Percentiles rank a stretch among this genome's conserved stretches.
Conservation (phyloP, 1,139 yeast species). For the Cylindricascospora bacillispora region DNA sequence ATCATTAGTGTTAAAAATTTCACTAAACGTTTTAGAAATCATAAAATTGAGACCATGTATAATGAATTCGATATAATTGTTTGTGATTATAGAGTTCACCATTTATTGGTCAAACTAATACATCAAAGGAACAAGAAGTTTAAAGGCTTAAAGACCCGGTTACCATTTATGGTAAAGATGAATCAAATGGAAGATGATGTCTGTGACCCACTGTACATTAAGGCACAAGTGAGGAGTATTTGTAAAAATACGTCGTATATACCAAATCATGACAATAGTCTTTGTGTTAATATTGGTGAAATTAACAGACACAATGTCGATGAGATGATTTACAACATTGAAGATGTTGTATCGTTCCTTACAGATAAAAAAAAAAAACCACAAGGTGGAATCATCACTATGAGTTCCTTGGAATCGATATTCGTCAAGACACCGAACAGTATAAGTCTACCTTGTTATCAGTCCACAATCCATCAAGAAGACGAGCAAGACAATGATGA, state of each 20-base stretch:
- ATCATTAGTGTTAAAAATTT: conserved; percentile 46
- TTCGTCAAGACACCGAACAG: conserved; percentile 54
- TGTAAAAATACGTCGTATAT: conserved; percentile 47
- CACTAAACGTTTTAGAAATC: conserved; percentile 34
- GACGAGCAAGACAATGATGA: background rate
- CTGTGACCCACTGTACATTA: conserved; percentile 43
- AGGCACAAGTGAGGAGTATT: conserved; percentile 48
- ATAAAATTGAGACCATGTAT: conserved; percentile 35
- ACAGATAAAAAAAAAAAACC: conserved; percentile 37
- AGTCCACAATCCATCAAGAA: too few species aligned
- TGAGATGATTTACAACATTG: conserved; percentile 40
- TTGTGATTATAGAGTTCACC: conserved; percentile 53
- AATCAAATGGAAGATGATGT: conserved; percentile 25
- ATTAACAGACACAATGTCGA: conserved; percentile 31
- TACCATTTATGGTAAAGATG: conserved; percentile 57
- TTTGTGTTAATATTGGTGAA: conserved; percentile 38
- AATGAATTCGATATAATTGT: conserved; percentile 54
- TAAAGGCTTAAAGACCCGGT: conserved; percentile 23
- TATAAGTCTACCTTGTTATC: conserved; percentile 38
- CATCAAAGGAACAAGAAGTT: conserved; percentile 39
- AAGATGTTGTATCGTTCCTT: conserved; percentile 41
- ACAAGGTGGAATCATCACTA: conserved; percentile 51
- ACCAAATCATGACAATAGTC: conserved; percentile 40
- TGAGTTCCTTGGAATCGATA: conserved; percentile 35
- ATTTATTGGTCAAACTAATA: conserved; percentile 41